Conservation (phyloP, 140 eudicot genomes). For the Anethum foeniculum region DNA sequence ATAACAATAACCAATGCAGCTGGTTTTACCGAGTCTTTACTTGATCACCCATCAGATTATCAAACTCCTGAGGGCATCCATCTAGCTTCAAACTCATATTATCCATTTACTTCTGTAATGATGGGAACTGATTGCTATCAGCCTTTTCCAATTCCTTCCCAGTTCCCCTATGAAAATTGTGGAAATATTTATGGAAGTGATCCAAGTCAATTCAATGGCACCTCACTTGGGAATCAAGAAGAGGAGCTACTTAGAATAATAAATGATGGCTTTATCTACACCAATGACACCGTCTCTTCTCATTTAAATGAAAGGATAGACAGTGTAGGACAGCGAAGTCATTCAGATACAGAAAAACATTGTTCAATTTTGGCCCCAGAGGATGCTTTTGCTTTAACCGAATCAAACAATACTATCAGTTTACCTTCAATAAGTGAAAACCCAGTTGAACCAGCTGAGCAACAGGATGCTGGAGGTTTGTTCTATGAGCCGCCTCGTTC, state of each 20-base stretch:
- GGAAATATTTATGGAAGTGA: conserved; percentile 18
- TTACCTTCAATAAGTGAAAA: conserved; percentile 22
- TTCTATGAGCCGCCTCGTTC: conserved; percentile 60
- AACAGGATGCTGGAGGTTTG: conserved; percentile 38
- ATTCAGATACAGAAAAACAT: conserved; percentile 21
- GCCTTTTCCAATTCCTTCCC: conserved; percentile 24
- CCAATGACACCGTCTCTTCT: conserved; percentile 23
- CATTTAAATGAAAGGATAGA: conserved; percentile 17
- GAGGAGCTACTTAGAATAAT: conserved; percentile 21
- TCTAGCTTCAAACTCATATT: conserved; percentile 31
- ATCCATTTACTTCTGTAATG: conserved; percentile 30
- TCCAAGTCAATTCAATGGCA: conserved; percentile 26
- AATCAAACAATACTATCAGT: conserved; percentile 19
- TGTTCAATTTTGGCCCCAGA: conserved; percentile 33
- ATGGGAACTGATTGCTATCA: conserved; percentile 38
- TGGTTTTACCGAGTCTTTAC: conserved; percentile 26
- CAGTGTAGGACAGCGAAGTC: conserved; percentile 14
- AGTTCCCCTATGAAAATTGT: conserved; percentile 19
- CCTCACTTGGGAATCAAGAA: conserved; percentile 30
- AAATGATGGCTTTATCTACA: conserved; percentile 22
- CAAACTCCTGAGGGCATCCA: conserved; percentile 20
- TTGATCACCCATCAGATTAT: conserved; percentile 31
- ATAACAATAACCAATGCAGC: conserved; percentile 21
- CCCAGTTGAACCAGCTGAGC: conserved; percentile 20
- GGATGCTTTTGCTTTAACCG: conserved; percentile 33